Evolutionary conservation across 2,329 filamentous ascomycete genomes (phyloP).

Genomic region (Nothomitra cinnamomea): DNA sequence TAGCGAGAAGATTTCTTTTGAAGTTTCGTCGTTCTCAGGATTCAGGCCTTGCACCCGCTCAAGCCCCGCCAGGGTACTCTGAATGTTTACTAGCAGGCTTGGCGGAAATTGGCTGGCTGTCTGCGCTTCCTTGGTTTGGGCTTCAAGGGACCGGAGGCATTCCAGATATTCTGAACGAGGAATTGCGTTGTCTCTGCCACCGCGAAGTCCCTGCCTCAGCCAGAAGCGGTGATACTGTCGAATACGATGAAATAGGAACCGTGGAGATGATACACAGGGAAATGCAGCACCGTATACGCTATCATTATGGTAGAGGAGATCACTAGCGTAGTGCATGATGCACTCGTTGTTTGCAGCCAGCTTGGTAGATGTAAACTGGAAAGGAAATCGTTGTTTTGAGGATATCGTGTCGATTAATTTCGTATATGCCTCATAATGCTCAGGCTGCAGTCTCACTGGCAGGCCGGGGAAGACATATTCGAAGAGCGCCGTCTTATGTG

Average conservation of each 20-base stretch:
- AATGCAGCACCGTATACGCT: constrained; percentile 16
- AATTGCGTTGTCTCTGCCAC: not conserved
- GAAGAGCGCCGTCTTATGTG: not conserved
- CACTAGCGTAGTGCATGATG: constrained; percentile 8
- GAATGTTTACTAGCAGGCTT: too few relatives aligned
- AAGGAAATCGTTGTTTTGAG: not conserved
- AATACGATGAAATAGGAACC: not conserved
- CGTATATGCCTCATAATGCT: not conserved
- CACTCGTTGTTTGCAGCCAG: constrained; percentile 10
- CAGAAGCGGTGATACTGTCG: not conserved
- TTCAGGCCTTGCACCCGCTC: too few relatives aligned
- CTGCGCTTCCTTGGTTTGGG: not conserved
- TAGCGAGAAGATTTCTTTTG: too few relatives aligned
- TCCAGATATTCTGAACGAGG: not conserved
- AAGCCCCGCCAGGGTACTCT: too few relatives aligned
- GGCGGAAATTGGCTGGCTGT: too few relatives aligned
- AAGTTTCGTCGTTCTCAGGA: too few relatives aligned
- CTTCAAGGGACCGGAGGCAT: not conserved
- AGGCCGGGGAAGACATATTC: not conserved
- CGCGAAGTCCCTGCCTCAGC: not conserved
- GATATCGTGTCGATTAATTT: not conserved
- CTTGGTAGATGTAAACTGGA: not conserved
- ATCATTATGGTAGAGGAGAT: constrained; percentile 15
- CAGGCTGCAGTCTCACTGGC: not conserved
- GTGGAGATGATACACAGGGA: constrained; percentile 6